Evolutionary conservation across 495 filamentous ascomycete genomes (phyloP).

Genomic region (Penicillium angulare): DNA sequence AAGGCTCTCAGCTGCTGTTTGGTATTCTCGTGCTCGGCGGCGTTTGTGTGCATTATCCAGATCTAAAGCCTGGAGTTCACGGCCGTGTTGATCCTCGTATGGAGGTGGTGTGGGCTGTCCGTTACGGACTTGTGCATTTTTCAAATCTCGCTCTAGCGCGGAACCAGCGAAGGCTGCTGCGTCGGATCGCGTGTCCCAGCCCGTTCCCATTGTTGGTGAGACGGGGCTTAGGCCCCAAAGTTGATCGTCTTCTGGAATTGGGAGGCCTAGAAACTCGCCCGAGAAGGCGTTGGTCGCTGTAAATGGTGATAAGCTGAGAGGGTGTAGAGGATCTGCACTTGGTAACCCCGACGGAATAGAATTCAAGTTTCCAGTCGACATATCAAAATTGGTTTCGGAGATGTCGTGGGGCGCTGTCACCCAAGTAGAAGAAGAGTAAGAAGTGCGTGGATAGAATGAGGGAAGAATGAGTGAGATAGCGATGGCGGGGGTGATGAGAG

Average conservation of each 20-base stretch:
- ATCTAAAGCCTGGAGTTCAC: constrained; percentile 6
- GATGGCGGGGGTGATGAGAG: background rate
- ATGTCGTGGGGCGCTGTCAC: too few relatives aligned
- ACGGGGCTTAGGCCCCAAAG: constrained; percentile 35
- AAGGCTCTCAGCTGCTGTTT: constrained; percentile 18
- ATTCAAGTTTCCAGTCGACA: constrained; percentile 22
- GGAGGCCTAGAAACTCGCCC: constrained; percentile 28
- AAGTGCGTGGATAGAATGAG: background rate
- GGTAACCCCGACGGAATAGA: constrained; percentile 14
- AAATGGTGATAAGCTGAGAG: constrained; percentile 20
- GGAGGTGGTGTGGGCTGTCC: constrained; percentile 45
- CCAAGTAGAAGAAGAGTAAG: background rate
- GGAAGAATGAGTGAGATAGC: background rate
- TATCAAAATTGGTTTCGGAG: background rate
- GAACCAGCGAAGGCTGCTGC: constrained; percentile 22
- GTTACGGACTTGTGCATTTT: constrained; percentile 40
- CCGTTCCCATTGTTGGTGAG: constrained; percentile 24
- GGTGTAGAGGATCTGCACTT: constrained; percentile 6
- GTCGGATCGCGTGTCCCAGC: constrained; percentile 30
- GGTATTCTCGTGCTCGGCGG: constrained; percentile 16
- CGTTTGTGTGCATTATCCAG: constrained; percentile 12
- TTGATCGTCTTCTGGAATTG: constrained; percentile 33
- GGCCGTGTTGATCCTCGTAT: constrained; percentile 24
- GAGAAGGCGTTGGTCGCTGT: constrained; percentile 23
- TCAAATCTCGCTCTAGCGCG: constrained; percentile 30